These are phyloP conservation scores for Forsythia suspensa DNA, from an alignment of 257 asterid genomes.

Conservation along the genomic window DNA sequence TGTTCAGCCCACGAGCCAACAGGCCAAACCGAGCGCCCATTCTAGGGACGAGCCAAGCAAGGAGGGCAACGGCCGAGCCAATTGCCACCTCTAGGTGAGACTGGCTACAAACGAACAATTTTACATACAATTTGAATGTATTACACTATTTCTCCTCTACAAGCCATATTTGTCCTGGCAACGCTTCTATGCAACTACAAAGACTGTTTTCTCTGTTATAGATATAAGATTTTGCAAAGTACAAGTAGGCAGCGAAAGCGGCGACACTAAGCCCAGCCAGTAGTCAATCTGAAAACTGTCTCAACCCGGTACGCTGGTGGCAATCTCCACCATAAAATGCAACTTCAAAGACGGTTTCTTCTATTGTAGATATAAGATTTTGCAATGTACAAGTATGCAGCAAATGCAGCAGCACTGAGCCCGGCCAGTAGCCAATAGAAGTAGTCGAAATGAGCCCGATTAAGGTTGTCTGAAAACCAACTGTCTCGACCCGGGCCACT, in stretches of 20 bases:
- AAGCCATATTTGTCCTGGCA: neutral
- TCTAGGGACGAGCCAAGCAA: too few species aligned
- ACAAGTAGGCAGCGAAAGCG: neutral
- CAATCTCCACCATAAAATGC: neutral
- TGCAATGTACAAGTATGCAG: neutral
- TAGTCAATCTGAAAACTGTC: too few species aligned
- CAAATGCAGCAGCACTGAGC: neutral
- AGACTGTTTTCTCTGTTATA: neutral
- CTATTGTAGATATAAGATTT: neutral
- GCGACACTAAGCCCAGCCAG: neutral
- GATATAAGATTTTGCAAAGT: neutral
- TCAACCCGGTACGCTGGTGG: neutral
- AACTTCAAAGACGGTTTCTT: neutral
- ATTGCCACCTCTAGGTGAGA: neutral
- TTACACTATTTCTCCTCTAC: neutral
- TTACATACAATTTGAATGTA: neutral
- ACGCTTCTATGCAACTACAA: neutral
- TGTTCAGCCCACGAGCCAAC: too few species aligned
- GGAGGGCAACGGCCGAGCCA: too few species aligned
- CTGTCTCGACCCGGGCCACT: neutral
- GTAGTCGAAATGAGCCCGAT: constrained; percentile 28
- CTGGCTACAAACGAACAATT: neutral
- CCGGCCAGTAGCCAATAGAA: neutral
- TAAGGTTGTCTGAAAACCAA: constrained; percentile 38
- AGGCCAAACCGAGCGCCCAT: too few species aligned